Percentiles rank a stretch among this genome's conserved stretches.
Conservation (phyloP, 2,329 filamentous ascomycete species). For the Chrysosporium queenslandicum region DNA sequence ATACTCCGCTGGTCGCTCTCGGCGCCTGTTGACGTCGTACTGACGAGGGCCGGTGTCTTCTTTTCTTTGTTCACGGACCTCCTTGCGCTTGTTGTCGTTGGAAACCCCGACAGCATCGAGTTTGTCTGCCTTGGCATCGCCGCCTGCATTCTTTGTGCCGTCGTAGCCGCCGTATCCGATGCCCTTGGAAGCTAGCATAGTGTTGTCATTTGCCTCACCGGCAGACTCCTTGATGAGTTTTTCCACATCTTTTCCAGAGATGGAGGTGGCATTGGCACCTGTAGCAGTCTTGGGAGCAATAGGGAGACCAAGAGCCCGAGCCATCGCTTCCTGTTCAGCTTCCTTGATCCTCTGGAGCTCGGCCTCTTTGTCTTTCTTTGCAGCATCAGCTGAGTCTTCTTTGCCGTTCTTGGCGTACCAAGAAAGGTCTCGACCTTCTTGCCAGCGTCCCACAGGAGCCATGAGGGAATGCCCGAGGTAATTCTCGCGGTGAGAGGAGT, state of each 20-base stretch:
- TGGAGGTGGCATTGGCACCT: constrained; percentile 54
- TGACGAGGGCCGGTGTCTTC: constrained; percentile 3
- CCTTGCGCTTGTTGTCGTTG: constrained; percentile 10
- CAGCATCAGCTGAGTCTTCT: constrained; percentile 44
- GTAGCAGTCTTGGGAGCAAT: constrained; percentile 51
- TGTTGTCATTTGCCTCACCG: constrained; percentile 25
- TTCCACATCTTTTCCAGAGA: constrained; percentile 54
- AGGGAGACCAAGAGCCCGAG: constrained; percentile 69
- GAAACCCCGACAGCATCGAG: constrained; percentile 21
- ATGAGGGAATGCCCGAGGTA: constrained; percentile 85
- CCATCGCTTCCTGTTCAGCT: constrained; percentile 84
- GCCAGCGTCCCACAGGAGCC: constrained; percentile 87
- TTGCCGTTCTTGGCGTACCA: constrained; percentile 55
- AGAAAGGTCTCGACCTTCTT: constrained; percentile 59
- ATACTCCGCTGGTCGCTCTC: constrained; percentile 24
- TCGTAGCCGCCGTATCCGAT: constrained; percentile 28
- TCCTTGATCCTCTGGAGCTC: constrained; percentile 78
- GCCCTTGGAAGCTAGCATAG: constrained; percentile 21
- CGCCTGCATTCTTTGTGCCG: constrained; percentile 23
- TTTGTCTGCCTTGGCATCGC: constrained; percentile 18
- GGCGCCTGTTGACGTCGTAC: neutral
- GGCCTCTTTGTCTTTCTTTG: constrained; percentile 53
- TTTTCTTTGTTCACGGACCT: constrained; percentile 27
- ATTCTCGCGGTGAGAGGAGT: constrained; percentile 77
- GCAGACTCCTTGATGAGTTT: constrained; percentile 39